phyloP scores from a whole-genome alignment of 2,329 filamentous ascomycete species.

The Beauveria medogensis region DNA sequence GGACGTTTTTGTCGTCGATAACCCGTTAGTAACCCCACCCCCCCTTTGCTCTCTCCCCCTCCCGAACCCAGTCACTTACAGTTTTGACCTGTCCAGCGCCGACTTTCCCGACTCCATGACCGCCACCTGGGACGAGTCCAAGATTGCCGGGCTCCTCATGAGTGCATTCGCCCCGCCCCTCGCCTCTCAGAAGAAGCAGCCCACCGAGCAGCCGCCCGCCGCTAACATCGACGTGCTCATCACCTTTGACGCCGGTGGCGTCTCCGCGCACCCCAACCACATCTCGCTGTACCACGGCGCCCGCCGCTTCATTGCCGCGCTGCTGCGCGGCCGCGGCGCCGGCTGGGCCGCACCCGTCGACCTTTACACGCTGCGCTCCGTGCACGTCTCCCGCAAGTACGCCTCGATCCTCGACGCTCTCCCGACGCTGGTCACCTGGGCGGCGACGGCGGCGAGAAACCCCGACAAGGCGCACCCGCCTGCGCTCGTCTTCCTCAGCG shows the following conservation, averaged over 20 bases:
- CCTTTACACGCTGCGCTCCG: conserved; percentile 74
- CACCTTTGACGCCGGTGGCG: conserved; percentile 77
- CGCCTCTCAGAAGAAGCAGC: conserved; percentile 21
- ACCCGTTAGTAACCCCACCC: conserved; percentile 40
- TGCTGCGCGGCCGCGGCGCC: conserved; percentile 54
- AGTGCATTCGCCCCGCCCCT: conserved; percentile 66
- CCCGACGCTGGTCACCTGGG: conserved; percentile 55
- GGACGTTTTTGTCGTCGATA: conserved; percentile 81
- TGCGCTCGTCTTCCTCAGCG: conserved; percentile 64
- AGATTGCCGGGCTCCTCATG: conserved; percentile 62
- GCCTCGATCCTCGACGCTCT: conserved; percentile 65
- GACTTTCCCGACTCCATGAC: conserved; percentile 90
- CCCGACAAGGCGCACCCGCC: conserved; percentile 34
- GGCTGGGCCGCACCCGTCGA: conserved; percentile 68
- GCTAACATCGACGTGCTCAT: conserved; percentile 70
- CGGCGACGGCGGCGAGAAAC: conserved; percentile 32
- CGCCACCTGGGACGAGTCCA: conserved; percentile 61
- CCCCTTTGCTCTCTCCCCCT: too few species aligned
- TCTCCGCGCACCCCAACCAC: conserved; percentile 91
- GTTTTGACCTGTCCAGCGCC: conserved; percentile 18
- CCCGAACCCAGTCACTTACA: not conserved
- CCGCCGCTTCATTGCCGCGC: conserved; percentile 57
- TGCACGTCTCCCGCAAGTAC: conserved; percentile 74
- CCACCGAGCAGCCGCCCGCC: conserved; percentile 29
- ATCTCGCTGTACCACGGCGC: conserved; percentile 81